Base-by-base conservation (phyloP, 78 protist genomes). In the Dictyostelium firmibasis region DNA sequence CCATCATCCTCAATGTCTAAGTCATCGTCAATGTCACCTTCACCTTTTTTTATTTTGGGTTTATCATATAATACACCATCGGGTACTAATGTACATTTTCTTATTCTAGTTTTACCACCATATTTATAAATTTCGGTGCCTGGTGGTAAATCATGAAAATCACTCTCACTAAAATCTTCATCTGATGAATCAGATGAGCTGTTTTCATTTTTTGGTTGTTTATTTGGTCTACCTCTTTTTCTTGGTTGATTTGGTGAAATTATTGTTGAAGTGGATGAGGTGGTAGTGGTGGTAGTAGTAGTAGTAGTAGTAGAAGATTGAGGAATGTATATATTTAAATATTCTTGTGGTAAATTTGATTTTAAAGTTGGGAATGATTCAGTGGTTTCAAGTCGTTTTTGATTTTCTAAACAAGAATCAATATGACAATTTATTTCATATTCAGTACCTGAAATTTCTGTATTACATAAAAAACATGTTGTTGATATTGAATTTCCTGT, bases 1-100 rank as follows among this genome's bases (percentile, higher is more conserved):
- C 85, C 96, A 36, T 92, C 96, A 29, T 81, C 92, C 35, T 92
- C 96, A 29, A 92, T 77, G 33, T 92, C 84, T 4, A 83, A 41
- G 18, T 84, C 92, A 14, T 43, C 57, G 27, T 92, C 92, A 6
- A 35, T 41, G 35, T 92, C 75, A 67, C 35, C 91, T 25, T 41
- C 47, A 8, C 50, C 36, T 29, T 29, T 44, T 33, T 41, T 41
- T 1, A 10, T 7, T 76, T 16, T 29, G 1, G 81, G 33, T 62
- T 31, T 62, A 36, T 83, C 77, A 62, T 33, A 83, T 8, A 60
- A 85, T 44, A 88, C 82, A 1, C 81, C 85, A 67, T 79, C n/a
- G 13, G 29, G 70, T 4, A 88, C 18, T 64, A 88, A 44, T 8
- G 86, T 38, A 38, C 85, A 36, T 79, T 78, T 64, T 50, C 93